Evolutionary conservation across 352 stramenopile genomes (phyloP).

Genomic region (Blastocystis sp.): DNA sequence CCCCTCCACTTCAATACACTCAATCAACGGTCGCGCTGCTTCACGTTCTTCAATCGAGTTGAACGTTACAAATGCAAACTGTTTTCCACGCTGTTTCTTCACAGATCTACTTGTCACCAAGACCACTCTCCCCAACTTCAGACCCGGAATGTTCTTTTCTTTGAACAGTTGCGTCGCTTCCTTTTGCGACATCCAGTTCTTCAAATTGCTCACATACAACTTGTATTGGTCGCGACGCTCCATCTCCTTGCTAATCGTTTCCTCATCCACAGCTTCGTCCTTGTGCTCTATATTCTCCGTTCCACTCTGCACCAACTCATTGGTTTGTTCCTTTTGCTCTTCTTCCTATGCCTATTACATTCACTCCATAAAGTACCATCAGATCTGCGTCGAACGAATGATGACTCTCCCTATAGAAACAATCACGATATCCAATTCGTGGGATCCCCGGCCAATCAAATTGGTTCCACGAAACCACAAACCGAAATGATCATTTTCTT

Average conservation of each 20-base stretch:
- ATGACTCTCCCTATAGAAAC: too few species aligned
- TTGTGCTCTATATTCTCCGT: neutral
- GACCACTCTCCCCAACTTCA: neutral
- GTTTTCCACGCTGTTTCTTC: conserved; percentile 50
- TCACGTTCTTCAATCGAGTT: conserved; percentile 34
- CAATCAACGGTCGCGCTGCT: neutral
- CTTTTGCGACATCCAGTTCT: conserved; percentile 44
- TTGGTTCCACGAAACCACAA: neutral
- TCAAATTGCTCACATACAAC: conserved; percentile 40
- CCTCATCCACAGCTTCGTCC: neutral
- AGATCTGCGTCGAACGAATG: too few species aligned
- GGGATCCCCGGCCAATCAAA: conserved; percentile 42
- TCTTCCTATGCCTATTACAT: neutral
- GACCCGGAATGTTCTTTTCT: conserved; percentile 6
- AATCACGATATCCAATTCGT: neutral
- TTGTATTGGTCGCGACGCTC: conserved; percentile 9
- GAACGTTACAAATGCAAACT: conserved; percentile 55
- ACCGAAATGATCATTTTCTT: neutral
- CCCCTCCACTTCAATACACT: conserved; percentile 12
- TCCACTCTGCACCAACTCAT: neutral
- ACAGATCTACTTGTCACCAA: conserved; percentile 37
- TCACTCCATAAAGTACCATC: too few species aligned
- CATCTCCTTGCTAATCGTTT: neutral
- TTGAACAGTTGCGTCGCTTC: neutral
- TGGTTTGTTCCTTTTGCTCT: neutral